Percentiles rank a stretch among this genome's conserved stretches.
Evolutionary conservation across 2,329 filamentous ascomycete genomes (phyloP).

Genomic region (Teratosphaeria nubilosa): DNA sequence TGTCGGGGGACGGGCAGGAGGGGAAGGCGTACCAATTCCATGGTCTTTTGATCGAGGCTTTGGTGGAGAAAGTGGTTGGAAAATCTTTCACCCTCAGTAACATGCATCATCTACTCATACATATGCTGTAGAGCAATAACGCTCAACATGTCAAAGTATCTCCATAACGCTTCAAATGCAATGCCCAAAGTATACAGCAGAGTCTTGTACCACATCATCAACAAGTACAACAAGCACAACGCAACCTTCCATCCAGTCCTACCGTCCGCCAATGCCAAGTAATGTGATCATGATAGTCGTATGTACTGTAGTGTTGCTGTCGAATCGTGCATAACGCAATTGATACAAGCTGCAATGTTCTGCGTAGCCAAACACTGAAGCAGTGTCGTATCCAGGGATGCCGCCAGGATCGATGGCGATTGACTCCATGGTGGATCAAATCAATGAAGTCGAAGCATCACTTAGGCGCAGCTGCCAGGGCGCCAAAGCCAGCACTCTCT

Average conservation of each 20-base stretch:
- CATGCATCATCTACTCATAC: not conserved
- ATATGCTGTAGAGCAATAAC: not conserved
- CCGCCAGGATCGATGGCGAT: not conserved
- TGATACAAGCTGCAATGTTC: not conserved
- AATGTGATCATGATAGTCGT: not conserved
- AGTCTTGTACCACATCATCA: not conserved
- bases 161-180: not conserved
- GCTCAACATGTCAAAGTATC: not conserved
- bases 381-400: not conserved
- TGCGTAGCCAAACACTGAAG: not conserved
- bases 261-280: not conserved
- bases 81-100: not conserved
- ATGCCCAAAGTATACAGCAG: not conserved
- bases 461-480: not conserved
- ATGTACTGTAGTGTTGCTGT: not conserved
- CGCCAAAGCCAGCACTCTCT: not conserved
- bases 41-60: not conserved
- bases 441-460: not conserved
- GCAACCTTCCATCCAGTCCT: not conserved
- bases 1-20: too few relatives aligned
- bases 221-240: not conserved
- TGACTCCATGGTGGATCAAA: not conserved
- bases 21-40: too few relatives aligned
- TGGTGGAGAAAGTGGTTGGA: not conserved
- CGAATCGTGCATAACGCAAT: not conserved